A percentile compares a stretch with the other conserved stretches of the same genome.
These are phyloP conservation scores for Atalantia buxifolia DNA, from an alignment of 345 rosid genomes.

Conservation along the genomic window DNA sequence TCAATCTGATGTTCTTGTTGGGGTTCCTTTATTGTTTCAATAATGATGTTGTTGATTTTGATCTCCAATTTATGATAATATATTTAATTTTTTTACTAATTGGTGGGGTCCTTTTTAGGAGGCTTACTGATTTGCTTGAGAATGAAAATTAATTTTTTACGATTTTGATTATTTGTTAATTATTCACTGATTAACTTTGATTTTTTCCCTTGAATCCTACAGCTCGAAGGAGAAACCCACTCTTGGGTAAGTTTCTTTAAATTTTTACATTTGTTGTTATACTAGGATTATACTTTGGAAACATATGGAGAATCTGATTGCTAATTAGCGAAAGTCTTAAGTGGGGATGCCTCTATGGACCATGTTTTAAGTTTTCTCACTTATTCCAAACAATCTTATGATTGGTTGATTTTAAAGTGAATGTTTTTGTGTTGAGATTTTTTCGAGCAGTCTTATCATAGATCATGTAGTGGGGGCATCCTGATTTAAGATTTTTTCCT, in stretches of 20 bases:
- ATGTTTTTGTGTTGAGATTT: background rate
- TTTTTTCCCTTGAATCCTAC: slow-evolving; percentile 12
- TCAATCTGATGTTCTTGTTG: background rate
- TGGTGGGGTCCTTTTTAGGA: background rate
- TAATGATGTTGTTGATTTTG: background rate
- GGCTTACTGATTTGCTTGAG: background rate
- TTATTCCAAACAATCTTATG: background rate
- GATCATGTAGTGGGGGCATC: background rate
- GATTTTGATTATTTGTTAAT: slow-evolving; percentile 1
- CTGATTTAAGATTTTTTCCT: background rate
- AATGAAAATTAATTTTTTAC: background rate
- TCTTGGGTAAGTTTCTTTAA: slow-evolving; percentile 62
- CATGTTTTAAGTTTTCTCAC: background rate
- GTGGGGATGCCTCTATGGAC: background rate
- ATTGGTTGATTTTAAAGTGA: background rate
- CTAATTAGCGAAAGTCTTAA: background rate
- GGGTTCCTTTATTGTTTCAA: background rate
- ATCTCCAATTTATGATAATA: background rate
- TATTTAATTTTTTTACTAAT: background rate
- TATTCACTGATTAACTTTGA: slow-evolving; percentile 5
- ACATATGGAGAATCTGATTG: background rate
- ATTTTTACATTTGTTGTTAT: background rate
- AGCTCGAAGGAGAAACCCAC: slow-evolving; percentile 98
- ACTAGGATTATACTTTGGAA: background rate
- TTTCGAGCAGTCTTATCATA: no score